These are phyloP conservation scores for Furcasterigmium furcatum DNA, from an alignment of 2,329 filamentous ascomycete genomes.

Conservation along the genomic window DNA sequence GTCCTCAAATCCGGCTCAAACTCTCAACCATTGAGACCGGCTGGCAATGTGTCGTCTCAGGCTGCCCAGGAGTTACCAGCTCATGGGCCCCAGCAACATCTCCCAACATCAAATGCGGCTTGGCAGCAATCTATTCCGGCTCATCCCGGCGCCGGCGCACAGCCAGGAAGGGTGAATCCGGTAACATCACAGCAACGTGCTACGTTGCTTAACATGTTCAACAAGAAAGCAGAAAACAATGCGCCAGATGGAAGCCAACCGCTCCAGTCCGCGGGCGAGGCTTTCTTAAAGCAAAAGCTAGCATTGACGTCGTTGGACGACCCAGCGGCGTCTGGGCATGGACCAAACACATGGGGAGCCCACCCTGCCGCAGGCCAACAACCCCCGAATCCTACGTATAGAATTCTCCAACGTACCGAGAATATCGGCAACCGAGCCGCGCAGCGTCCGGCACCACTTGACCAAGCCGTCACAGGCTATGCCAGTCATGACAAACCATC, in stretches of 20 bases:
- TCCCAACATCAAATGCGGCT: no score
- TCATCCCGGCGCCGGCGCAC: no score
- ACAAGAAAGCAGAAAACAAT: conserved; percentile 27
- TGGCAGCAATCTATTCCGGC: no score
- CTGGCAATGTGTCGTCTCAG: no score
- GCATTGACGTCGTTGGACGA: background rate
- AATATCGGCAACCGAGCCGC: conserved; percentile 1
- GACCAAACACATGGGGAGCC: no score
- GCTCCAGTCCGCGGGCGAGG: background rate
- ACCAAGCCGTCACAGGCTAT: background rate
- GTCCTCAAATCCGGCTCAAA: conserved; percentile 29
- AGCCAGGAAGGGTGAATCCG: background rate
- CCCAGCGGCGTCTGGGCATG: no score
- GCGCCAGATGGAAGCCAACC: conserved; percentile 1
- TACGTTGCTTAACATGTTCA: conserved; percentile 50
- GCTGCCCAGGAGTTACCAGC: no score
- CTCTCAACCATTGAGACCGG: background rate
- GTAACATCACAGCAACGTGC: background rate
- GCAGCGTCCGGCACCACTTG: background rate
- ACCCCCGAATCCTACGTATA: background rate
- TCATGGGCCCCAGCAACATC: no score
- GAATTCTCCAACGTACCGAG: conserved; percentile 5
- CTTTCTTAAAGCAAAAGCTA: background rate
- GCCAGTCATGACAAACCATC: conserved; percentile 8
- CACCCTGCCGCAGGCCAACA: no score